Evolutionary conservation across 208 protist species (phyloP).

Genomic region (Wallacemonas sp.): DNA sequence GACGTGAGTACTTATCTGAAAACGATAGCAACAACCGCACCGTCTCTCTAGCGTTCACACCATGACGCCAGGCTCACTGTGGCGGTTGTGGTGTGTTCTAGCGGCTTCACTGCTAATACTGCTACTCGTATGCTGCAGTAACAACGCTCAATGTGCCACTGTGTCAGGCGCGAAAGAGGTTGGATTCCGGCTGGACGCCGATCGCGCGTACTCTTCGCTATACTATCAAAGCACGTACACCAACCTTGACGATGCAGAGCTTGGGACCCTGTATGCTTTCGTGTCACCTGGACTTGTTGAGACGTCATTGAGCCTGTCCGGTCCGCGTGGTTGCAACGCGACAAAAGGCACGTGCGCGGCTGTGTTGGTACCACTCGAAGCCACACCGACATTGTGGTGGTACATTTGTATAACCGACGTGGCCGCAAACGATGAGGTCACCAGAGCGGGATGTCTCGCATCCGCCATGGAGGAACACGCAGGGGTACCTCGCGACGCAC

Average conservation of each 20-base stretch:
- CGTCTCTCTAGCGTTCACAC: too few species aligned
- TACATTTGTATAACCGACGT: not conserved
- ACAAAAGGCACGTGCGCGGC: not conserved
- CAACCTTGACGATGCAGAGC: not conserved
- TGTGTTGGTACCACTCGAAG: not conserved
- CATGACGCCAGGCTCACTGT: too few species aligned
- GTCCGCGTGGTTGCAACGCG: not conserved
- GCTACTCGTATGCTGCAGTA: not conserved
- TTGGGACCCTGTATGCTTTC: not conserved
- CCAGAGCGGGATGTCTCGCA: not conserved
- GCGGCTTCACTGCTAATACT: too few species aligned
- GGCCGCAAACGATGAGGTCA: too few species aligned
- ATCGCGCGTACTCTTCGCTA: not conserved
- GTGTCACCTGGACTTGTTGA: not conserved
- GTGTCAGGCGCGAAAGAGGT: not conserved
- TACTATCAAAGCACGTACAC: conserved; percentile 10
- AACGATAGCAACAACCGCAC: too few species aligned
- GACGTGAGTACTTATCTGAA: too few species aligned
- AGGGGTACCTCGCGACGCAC: not conserved
- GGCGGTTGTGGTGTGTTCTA: too few species aligned
- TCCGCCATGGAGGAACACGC: not conserved
- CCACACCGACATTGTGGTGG: not conserved
- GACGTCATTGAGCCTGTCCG: not conserved
- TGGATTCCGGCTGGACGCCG: not conserved
- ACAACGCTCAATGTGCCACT: too few species aligned